phyloP scores from a whole-genome alignment of 2,329 filamentous ascomycete species.

The Aspergillus udagawae region DNA sequence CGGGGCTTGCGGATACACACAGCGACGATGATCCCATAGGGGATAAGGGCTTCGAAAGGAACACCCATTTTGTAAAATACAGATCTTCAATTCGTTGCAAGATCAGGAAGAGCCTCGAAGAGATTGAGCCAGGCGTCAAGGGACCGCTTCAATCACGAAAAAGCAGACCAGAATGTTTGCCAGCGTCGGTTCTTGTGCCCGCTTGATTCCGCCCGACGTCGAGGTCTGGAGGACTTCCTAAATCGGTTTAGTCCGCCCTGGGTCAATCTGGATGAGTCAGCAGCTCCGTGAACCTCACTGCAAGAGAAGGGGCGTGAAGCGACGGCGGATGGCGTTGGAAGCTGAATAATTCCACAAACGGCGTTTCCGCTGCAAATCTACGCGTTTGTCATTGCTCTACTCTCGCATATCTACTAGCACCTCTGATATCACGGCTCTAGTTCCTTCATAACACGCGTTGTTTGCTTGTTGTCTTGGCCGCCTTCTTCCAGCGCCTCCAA shows the following conservation, averaged over 20 bases:
- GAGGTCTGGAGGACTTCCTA: constrained; percentile 26
- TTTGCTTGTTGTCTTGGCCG: constrained; percentile 14
- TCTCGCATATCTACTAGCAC: constrained; percentile 6
- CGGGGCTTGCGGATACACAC: constrained; percentile 41
- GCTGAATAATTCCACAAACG: constrained; percentile 20
- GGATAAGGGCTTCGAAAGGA: constrained; percentile 62
- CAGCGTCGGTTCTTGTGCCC: constrained; percentile 8
- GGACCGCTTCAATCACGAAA: not conserved
- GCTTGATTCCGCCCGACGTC: constrained; percentile 15
- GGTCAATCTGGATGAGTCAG: constrained; percentile 30
- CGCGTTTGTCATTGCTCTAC: constrained; percentile 19
- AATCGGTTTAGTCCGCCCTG: constrained; percentile 27
- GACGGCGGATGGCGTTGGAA: constrained; percentile 30
- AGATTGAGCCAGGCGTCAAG: not conserved
- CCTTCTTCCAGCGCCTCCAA: not conserved
- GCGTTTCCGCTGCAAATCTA: constrained; percentile 19
- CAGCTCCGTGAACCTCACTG: constrained; percentile 33
- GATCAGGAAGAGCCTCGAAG: not conserved
- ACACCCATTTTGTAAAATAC: constrained; percentile 52
- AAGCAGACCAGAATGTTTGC: not conserved
- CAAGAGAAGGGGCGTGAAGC: constrained; percentile 29
- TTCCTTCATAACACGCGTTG: constrained; percentile 23
- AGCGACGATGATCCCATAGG: constrained; percentile 60
- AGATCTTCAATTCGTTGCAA: constrained; percentile 4
- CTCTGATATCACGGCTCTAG: constrained; percentile 10